Evolutionary conservation across 495 filamentous ascomycete species (phyloP).

Genomic region (Schizothecium vesticola): DNA sequence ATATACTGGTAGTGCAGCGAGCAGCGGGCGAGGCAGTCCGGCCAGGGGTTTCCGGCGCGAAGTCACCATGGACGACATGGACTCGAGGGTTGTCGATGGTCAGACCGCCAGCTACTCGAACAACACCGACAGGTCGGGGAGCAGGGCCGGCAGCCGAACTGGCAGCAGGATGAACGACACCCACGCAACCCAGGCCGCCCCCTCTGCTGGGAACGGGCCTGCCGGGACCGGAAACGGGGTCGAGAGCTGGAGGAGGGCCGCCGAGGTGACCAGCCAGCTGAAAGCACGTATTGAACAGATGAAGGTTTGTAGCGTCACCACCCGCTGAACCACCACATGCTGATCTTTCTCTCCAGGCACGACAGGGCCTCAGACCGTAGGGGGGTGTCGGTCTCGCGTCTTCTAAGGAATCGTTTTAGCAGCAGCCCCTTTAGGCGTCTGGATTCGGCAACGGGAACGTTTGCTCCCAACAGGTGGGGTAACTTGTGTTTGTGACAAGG

Average conservation of each 20-base stretch:
- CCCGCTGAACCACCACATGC: not conserved
- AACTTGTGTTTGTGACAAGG: not conserved
- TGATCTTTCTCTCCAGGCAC: conserved; percentile 6
- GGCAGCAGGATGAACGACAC: conserved; percentile 34
- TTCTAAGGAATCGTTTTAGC: not conserved
- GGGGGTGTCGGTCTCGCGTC: not conserved
- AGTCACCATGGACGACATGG: conserved; percentile 19
- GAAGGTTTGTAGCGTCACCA: conserved; percentile 37
- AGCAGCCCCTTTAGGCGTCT: not conserved
- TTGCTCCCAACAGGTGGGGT: not conserved
- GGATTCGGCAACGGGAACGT: not conserved
- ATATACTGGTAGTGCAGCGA: conserved; percentile 43
- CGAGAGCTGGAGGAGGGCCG: conserved; percentile 95
- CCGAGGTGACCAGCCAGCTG: conserved; percentile 96
- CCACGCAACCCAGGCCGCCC: conserved; percentile 25
- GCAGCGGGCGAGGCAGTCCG: conserved; percentile 55
- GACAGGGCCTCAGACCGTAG: conserved; percentile 12
- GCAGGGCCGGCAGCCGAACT: conserved; percentile 40
- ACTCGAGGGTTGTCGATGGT: conserved; percentile 17
- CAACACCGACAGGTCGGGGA: conserved; percentile 30
- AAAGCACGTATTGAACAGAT: conserved; percentile 90
- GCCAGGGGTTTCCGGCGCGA: conserved; percentile 37
- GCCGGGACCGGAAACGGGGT: conserved; percentile 49
- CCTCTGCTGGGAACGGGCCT: conserved; percentile 6
- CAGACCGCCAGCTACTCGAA: conserved; percentile 22